Evolutionary conservation across 345 rosid genomes (phyloP).

Genomic region (Anacardium occidentale): DNA sequence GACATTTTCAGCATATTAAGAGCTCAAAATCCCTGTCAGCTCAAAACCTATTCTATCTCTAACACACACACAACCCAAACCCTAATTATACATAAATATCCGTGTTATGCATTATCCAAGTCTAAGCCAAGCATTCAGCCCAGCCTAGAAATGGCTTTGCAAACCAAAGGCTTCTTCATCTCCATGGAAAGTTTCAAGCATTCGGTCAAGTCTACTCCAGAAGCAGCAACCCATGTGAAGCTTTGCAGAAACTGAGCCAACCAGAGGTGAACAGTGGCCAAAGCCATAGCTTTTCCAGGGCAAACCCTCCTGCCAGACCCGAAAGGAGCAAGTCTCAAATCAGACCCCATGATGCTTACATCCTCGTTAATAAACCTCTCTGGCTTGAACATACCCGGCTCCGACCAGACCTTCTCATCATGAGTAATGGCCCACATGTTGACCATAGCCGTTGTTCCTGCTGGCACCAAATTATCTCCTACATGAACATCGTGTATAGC

Average conservation of each 20-base stretch:
- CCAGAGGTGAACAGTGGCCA: constrained; percentile 59
- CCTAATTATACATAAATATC: neutral
- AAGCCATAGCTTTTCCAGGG: constrained; percentile 67
- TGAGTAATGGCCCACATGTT: constrained; percentile 94
- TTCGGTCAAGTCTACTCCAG: constrained; percentile 48
- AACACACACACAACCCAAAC: neutral
- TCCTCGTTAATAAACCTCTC: constrained; percentile 39
- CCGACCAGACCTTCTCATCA: constrained; percentile 49
- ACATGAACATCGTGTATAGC: constrained; percentile 61
- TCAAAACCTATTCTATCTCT: neutral
- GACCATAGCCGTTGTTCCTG: constrained; percentile 85
- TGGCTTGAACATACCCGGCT: constrained; percentile 54
- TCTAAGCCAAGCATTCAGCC: neutral
- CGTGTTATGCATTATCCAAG: neutral
- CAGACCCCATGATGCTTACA: constrained; percentile 54
- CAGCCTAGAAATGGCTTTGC: constrained; percentile 52
- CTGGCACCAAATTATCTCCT: constrained; percentile 52
- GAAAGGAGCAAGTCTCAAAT: constrained; percentile 67
- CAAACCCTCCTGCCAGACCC: constrained; percentile 73
- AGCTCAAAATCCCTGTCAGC: neutral
- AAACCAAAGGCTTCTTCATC: constrained; percentile 55
- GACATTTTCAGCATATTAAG: neutral
- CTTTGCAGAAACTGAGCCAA: constrained; percentile 52
- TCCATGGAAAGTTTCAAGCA: constrained; percentile 59
- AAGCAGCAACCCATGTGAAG: constrained; percentile 43